These are phyloP conservation scores for Alternaria burnsii DNA, from an alignment of 2,329 filamentous ascomycete species.

Conservation along the genomic window DNA sequence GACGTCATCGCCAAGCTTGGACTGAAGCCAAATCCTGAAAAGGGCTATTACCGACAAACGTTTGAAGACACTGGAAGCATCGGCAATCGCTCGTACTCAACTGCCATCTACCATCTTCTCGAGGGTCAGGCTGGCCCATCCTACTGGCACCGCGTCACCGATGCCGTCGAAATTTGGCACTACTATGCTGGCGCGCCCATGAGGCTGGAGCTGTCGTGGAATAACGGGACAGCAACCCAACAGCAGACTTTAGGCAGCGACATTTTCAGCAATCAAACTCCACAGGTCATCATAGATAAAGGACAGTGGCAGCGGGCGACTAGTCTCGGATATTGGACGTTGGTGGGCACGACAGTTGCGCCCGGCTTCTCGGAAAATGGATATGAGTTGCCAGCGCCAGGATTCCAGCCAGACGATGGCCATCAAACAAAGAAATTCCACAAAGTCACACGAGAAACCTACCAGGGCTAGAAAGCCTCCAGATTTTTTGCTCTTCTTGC, in stretches of 20 bases:
- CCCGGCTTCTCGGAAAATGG: constrained; percentile 30
- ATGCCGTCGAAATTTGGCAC: constrained; percentile 63
- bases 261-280: constrained; percentile 54
- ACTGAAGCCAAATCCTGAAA: constrained; percentile 58
- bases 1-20: constrained; percentile 57
- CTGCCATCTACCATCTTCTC: constrained; percentile 64
- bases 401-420: constrained; percentile 22
- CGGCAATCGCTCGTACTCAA: constrained; percentile 56
- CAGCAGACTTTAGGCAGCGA: constrained; percentile 54
- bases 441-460: background rate
- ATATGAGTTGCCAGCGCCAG: constrained; percentile 30
- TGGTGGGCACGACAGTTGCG: constrained; percentile 53
- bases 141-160: constrained; percentile 61
- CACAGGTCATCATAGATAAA: constrained; percentile 56
- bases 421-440: background rate
- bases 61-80: constrained; percentile 53
- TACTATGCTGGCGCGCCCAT: constrained; percentile 63
- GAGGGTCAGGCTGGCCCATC: constrained; percentile 55
- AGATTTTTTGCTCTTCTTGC: rapidly evolving
- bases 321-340: constrained; percentile 59
- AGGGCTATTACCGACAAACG: constrained; percentile 60
- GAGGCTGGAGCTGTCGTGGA: constrained; percentile 54
- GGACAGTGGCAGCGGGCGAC: constrained; percentile 59
- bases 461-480: background rate
- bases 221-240: constrained; percentile 52